phyloP scores from a whole-genome alignment of 2,329 filamentous ascomycete species.

The Fusarium solani-melongenae region DNA sequence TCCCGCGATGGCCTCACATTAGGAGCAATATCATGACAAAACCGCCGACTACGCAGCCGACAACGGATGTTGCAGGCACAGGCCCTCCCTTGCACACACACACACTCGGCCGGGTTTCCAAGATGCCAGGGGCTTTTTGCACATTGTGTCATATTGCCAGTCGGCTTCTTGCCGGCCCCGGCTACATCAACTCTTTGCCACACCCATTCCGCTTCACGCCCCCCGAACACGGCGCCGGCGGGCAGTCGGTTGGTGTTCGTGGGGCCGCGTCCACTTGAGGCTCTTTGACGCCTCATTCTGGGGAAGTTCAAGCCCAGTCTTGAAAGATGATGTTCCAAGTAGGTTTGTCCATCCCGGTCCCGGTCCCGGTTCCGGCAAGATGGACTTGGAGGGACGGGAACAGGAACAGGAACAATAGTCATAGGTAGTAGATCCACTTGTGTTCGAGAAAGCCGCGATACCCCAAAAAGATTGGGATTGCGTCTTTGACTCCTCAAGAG shows the following conservation, averaged over 20 bases:
- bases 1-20: slow-evolving; percentile 1
- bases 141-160: slow-evolving; percentile 2
- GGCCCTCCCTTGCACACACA: not conserved
- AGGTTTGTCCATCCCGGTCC: not conserved
- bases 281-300: slow-evolving; percentile 32
- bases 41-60: slow-evolving; percentile 3
- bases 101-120: slow-evolving; percentile 1
- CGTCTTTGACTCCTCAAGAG: not conserved
- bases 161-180: slow-evolving; percentile 37
- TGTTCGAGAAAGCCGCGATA: not conserved
- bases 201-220: not conserved
- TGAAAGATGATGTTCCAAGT: not conserved
- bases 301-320: slow-evolving; percentile 26
- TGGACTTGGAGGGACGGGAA: not conserved
- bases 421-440: not conserved
- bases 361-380: not conserved
- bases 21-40: slow-evolving; percentile 7
- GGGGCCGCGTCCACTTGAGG: slow-evolving; percentile 5
- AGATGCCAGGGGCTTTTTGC: not conserved
- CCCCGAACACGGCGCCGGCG: slow-evolving; percentile 1
- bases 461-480: not conserved
- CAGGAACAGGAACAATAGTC: not conserved
- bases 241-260: not conserved
- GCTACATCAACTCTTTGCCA: not conserved
- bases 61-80: not conserved